Base-by-base conservation (phyloP, 192 early-diverging fungal species). In the Coemansia asiatica region DNA sequence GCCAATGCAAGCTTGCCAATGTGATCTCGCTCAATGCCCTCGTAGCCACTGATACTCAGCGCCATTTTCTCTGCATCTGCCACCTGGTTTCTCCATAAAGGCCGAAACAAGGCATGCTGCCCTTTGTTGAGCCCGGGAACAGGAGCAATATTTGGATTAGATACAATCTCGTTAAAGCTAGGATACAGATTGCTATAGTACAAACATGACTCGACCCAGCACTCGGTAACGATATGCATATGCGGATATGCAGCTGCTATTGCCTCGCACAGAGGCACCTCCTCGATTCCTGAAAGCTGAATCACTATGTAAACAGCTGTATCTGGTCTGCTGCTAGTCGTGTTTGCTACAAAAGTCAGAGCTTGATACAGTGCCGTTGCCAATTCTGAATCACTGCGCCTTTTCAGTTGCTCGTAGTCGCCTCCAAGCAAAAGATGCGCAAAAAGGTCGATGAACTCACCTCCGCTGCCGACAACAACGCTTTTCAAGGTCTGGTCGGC, bases 131-230 rank as follows among this genome's bases (percentile, higher is more conserved):
- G 59, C 18, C 63, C 75, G 0, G 62, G 31, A 44, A 36, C 23
- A 40, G 15, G 16, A 61, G 9, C 35, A 44, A 5, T 13, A 12
- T 36, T 26, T 19, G 33, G 25, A n/a, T 23, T 40, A 1, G 55
- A 44, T 50, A 53, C 70, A 35, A 74, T 64, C 4, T 59, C 29
- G 36, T 25, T 38, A 31, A 65, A 75, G 47, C 77, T 69, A 9
- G 79, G 74, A 51, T 81, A 76, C 5, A 76, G 61, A 4, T 31
- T 19, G 22, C 63, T 23, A 13, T 79, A 80, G 2, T 87, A 71
- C 12, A 87, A 22, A 38, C 87, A 89, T 44, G 69, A 63, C 54
- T 89, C 85, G 12, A 89, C 50, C 87, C 87, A 89, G 57, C 76
- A 87, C 50, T 87, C 81, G 38, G 83, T 86, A 27, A 87, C 85